A percentile compares a stretch with the other conserved stretches of the same genome.
Conservation (phyloP, 2,329 filamentous ascomycete genomes). For the Monosporascus cannonballus region DNA sequence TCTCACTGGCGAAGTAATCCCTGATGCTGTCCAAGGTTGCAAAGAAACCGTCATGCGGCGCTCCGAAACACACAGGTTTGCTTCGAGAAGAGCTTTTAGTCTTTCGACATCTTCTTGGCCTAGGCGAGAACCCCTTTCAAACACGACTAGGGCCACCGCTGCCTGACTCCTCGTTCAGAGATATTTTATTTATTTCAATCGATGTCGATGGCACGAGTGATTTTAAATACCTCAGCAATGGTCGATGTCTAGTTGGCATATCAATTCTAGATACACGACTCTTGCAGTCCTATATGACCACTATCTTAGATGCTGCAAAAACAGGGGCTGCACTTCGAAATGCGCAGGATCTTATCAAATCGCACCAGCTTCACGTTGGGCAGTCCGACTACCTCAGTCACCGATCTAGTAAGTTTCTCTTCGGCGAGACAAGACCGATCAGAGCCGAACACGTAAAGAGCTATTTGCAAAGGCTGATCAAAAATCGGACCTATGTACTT, state of each 20-base stretch:
- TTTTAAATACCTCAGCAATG: neutral
- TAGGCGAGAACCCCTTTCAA: neutral
- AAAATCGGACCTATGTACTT: neutral
- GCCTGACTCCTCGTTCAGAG: neutral
- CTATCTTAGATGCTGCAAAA: neutral
- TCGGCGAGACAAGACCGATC: neutral
- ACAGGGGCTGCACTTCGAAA: neutral
- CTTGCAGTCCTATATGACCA: neutral
- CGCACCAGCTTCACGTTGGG: neutral
- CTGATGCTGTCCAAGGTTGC: neutral
- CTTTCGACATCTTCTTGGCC: neutral
- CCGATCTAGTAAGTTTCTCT: neutral
- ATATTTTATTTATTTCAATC: neutral
- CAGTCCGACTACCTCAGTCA: neutral
- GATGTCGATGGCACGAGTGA: neutral
- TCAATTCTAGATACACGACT: neutral
- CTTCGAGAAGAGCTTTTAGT: neutral
- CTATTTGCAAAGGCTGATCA: neutral
- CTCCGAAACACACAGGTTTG: neutral
- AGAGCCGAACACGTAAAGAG: neutral
- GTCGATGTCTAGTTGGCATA: neutral
- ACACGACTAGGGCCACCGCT: neutral
- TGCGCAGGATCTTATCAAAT: neutral
- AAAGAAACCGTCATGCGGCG: neutral
- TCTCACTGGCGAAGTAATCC: neutral